Percentiles rank a stretch among this genome's conserved stretches.
phyloP scores from a whole-genome alignment of 257 asterid species.

The Asclepias syriaca region DNA sequence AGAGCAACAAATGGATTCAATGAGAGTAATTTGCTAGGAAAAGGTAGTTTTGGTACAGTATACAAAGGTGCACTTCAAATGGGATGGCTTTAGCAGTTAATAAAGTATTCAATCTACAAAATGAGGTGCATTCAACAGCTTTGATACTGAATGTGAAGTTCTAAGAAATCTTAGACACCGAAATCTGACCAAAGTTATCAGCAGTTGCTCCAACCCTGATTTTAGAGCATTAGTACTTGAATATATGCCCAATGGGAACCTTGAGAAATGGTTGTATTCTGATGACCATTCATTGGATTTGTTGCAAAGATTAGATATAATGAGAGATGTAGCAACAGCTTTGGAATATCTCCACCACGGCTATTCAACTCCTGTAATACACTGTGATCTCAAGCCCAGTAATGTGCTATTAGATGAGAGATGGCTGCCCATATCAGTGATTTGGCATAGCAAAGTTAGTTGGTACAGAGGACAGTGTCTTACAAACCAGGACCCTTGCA shows the following conservation, averaged over 20 bases:
- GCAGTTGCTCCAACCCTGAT: constrained; percentile 1
- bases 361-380: background rate
- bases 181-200: constrained; percentile 5
- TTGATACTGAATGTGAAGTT: constrained; percentile 22
- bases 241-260: constrained; percentile 6
- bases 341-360: constrained; percentile 12
- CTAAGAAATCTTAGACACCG: constrained; percentile 4
- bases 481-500: constrained; percentile 6
- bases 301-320: constrained; percentile 4
- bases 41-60: constrained; percentile 18
- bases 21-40: constrained; percentile 23
- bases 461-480: background rate
- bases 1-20: constrained; percentile 18
- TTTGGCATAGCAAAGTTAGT: constrained; percentile 7
- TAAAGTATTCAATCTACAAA: constrained; percentile 22
- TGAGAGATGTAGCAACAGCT: constrained; percentile 2
- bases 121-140: constrained; percentile 18
- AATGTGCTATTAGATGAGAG: background rate
- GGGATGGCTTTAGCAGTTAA: constrained; percentile 13
- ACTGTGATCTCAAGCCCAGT: constrained; percentile 10
- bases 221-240: constrained; percentile 6
- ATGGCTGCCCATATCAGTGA: constrained; percentile 5
- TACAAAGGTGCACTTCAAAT: constrained; percentile 13
- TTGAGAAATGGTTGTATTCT: constrained; percentile 11
- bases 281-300: background rate